Percentiles rank a stretch among this genome's conserved stretches.
phyloP scores from a whole-genome alignment of 2,329 filamentous ascomycete species.

The Fusarium domesticum region DNA sequence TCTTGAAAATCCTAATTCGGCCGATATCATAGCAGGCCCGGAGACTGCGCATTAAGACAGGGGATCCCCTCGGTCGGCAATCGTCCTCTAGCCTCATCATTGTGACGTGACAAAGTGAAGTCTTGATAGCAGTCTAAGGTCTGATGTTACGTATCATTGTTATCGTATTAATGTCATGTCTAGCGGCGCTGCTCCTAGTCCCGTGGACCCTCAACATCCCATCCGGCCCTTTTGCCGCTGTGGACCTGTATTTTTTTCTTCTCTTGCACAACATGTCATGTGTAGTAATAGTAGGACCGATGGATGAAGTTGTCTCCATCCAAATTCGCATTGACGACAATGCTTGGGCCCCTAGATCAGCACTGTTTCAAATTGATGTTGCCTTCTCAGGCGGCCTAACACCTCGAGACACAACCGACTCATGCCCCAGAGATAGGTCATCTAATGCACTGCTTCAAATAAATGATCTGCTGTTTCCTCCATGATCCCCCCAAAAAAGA shows the following conservation, averaged over 20 bases:
- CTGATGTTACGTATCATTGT: no score
- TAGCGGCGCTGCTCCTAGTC: not conserved
- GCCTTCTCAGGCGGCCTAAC: not conserved
- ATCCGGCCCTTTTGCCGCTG: not conserved
- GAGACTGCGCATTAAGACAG: no score
- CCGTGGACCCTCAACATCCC: not conserved
- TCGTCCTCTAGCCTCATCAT: no score
- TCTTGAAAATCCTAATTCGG: not conserved
- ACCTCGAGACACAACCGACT: not conserved
- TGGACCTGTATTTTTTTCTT: not conserved
- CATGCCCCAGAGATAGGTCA: no score
- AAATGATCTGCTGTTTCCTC: conserved; percentile 20
- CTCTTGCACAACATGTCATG: not conserved
- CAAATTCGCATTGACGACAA: not conserved
- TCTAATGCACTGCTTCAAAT: conserved; percentile 12
- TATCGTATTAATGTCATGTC: not conserved
- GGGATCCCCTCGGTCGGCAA: no score
- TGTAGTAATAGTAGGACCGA: not conserved
- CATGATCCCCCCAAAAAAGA: conserved; percentile 22
- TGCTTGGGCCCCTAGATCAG: not conserved
- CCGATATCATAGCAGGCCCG: not conserved
- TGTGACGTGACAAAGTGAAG: no score
- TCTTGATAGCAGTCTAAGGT: no score
- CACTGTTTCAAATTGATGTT: not conserved
- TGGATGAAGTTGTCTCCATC: not conserved